phyloP scores from a whole-genome alignment of 495 filamentous ascomycete genomes.

The Penicillium steckii region DNA sequence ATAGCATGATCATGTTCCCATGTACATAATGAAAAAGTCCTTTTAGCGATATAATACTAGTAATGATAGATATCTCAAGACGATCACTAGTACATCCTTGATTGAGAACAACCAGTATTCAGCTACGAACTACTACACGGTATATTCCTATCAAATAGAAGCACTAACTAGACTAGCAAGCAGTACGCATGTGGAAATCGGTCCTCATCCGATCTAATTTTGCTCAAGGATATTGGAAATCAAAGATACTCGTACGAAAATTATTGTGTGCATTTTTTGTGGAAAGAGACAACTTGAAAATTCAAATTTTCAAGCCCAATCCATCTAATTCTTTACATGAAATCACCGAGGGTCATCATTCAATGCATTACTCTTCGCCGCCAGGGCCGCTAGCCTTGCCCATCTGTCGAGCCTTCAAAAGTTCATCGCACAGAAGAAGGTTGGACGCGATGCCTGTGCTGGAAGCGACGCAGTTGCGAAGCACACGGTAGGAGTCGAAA shows the following conservation, averaged over 20 bases:
- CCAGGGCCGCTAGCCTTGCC: slow-evolving; percentile 46
- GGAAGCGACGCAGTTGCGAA: slow-evolving; percentile 90
- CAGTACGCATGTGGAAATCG: no score
- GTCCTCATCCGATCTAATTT: no score
- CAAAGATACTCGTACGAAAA: not conserved
- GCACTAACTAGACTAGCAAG: no score
- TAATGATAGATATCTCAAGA: not conserved
- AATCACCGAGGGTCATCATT: slow-evolving; percentile 18
- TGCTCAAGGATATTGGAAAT: no score
- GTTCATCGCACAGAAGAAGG: slow-evolving; percentile 91
- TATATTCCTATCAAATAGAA: no score
- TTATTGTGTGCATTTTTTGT: slow-evolving; percentile 33
- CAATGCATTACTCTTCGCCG: slow-evolving; percentile 42
- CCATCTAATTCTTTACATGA: slow-evolving; percentile 31
- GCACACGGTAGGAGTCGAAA: slow-evolving; percentile 92
- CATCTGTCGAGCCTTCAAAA: slow-evolving; percentile 98
- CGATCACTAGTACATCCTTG: no score
- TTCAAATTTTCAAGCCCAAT: slow-evolving; percentile 12
- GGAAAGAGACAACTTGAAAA: slow-evolving; percentile 19
- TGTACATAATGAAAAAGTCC: slow-evolving; percentile 4
- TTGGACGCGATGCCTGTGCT: slow-evolving; percentile 95
- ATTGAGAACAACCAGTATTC: no score
- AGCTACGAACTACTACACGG: no score
- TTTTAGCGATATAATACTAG: not conserved
- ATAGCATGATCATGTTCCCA: not conserved